Evolutionary conservation across 495 filamentous ascomycete species (phyloP).

Genomic region (Trichoderma reesei): DNA sequence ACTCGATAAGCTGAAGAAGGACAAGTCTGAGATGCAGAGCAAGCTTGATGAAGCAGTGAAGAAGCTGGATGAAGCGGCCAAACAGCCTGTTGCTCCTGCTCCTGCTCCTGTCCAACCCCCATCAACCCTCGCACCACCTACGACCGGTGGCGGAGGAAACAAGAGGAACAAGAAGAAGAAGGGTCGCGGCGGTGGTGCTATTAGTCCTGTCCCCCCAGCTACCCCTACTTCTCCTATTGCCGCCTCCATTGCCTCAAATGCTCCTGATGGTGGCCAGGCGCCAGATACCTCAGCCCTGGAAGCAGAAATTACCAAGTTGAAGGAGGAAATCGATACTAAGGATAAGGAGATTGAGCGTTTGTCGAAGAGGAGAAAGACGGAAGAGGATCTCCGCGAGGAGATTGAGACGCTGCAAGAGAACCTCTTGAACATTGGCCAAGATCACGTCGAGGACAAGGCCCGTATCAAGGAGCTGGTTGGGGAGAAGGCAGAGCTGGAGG

Average conservation of each 20-base stretch:
- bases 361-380: conserved; percentile 54
- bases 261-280: conserved; percentile 22
- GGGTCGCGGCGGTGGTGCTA: conserved; percentile 33
- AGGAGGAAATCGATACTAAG: conserved; percentile 58
- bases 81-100: not conserved
- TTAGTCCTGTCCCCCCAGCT: conserved; percentile 17
- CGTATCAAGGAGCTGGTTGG: conserved; percentile 50
- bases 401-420: conserved; percentile 76
- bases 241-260: too few relatives aligned
- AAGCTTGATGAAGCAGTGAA: conserved; percentile 27
- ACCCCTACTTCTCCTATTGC: conserved; percentile 15
- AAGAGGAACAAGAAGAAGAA: conserved; percentile 90
- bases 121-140: conserved; percentile 10
- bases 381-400: conserved; percentile 77
- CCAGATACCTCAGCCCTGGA: conserved; percentile 26
- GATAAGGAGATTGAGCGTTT: conserved; percentile 59
- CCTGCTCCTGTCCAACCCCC: not conserved
- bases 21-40: conserved; percentile 23
- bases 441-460: conserved; percentile 76
- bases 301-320: conserved; percentile 37
- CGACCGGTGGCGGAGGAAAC: conserved; percentile 47
- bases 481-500: conserved; percentile 40
- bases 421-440: conserved; percentile 61
- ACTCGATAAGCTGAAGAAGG: conserved; percentile 28
- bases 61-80: conserved; percentile 22